Percentiles rank a stretch among this genome's conserved stretches.
phyloP scores from a whole-genome alignment of 164 flowering plant genomes.

The Litsea cubeba region DNA sequence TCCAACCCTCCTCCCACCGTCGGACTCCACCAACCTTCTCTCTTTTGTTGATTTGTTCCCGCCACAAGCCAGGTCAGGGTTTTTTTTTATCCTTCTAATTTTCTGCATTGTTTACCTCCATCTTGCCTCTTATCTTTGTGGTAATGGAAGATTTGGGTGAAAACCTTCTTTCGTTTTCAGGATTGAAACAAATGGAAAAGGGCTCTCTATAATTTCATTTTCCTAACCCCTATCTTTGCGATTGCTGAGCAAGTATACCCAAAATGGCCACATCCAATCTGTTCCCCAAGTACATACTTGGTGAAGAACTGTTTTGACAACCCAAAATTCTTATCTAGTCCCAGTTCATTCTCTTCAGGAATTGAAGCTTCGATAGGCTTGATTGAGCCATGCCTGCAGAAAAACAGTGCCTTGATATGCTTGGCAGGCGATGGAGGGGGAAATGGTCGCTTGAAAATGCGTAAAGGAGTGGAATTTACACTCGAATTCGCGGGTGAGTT shows the following conservation, averaged over 20 bases:
- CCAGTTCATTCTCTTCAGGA: conserved; percentile 74
- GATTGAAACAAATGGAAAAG: too few relatives aligned
- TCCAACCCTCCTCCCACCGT: too few relatives aligned
- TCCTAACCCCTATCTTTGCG: too few relatives aligned
- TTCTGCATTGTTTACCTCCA: too few relatives aligned
- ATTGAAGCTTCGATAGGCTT: conserved; percentile 89
- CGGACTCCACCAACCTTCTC: too few relatives aligned
- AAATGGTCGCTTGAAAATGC: conserved; percentile 73
- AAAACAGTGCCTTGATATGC: conserved; percentile 78
- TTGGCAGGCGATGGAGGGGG: conserved; percentile 99
- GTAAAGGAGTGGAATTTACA: conserved; percentile 59
- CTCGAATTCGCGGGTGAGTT: conserved; percentile 71
- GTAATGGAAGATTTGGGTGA: too few relatives aligned
- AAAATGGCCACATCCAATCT: conserved; percentile 89
- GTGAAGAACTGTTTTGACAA: conserved; percentile 53
- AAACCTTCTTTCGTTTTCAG: too few relatives aligned
- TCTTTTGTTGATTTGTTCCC: too few relatives aligned
- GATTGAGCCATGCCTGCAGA: conserved; percentile 74
- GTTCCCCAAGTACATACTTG: conserved; percentile 82
- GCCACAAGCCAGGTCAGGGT: too few relatives aligned
- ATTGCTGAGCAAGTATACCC: conserved; percentile 28
- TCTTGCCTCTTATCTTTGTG: too few relatives aligned
- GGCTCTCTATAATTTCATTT: too few relatives aligned
- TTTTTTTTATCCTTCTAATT: too few relatives aligned
- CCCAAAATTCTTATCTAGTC: conserved; percentile 79